Percentiles rank a stretch among this genome's conserved stretches.
Evolutionary conservation across 208 protist genomes (phyloP).

Genomic region (Acanthamoeba castellanii): DNA sequence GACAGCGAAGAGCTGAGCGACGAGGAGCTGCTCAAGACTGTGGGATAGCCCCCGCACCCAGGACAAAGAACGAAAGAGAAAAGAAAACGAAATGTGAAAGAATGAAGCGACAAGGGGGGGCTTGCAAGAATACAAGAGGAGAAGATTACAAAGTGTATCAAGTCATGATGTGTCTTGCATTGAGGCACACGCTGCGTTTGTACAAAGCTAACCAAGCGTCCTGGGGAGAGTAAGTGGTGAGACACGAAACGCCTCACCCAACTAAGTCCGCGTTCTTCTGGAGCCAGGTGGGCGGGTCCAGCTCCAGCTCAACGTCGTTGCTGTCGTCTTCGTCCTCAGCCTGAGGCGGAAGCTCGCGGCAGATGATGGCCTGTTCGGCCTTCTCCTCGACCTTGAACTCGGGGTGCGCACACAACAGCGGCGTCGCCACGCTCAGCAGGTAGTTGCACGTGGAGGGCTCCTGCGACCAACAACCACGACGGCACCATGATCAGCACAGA

Average conservation of each 20-base stretch:
- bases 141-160: too few species aligned
- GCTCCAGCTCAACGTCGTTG: not conserved
- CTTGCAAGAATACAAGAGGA: too few species aligned
- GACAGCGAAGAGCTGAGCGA: constrained; percentile 28
- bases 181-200: too few species aligned
- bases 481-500: not conserved
- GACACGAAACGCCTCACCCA: too few species aligned
- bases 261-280: too few species aligned
- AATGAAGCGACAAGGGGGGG: too few species aligned
- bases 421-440: constrained; percentile 37
- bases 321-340: not conserved
- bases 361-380: not conserved
- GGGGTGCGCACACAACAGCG: not conserved
- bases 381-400: not conserved
- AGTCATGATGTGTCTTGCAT: too few species aligned
- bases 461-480: not conserved
- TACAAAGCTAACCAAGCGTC: too few species aligned
- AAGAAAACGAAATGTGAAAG: too few species aligned
- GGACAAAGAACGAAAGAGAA: too few species aligned
- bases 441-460: constrained; percentile 59
- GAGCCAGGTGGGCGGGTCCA: too few species aligned
- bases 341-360: not conserved
- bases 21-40: constrained; percentile 16
- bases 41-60: not conserved
- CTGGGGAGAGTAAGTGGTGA: too few species aligned